Base-by-base conservation (phyloP, 257 asterid species). In the Primulina tabacum region DNA sequence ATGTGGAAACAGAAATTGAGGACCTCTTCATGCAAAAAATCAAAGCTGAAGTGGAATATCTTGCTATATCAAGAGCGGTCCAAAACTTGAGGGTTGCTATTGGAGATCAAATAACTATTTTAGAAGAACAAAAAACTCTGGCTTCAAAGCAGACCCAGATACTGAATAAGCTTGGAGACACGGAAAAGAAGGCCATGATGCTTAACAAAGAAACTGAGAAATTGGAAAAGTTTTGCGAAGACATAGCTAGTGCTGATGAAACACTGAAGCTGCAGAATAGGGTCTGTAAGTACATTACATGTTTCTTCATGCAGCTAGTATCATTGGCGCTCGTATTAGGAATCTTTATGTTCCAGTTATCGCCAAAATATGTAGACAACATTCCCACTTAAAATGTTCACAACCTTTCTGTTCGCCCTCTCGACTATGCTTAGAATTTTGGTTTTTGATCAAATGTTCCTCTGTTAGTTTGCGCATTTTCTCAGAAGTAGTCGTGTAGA, bases 41-140 rank as follows among this genome's bases (percentile, higher is more conserved):
- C 32, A 95, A 89, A 87, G 87, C 90, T 8, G 97, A 90, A 76
- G 89, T 93, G 30, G 86, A 86, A 81, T 80, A 67, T 75, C 64
- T 93, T 73, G 79, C 74, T 14, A 69, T 88, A 70, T 79, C 90
- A 69, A 67, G 80, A 71, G 75, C 77, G 11, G 73, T 81, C 62
- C 95, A 85, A 20, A 72, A 75, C 35, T 73, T 84, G 79, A 77
- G 76, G 56, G 80, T 16, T 4, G 7, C 83, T 20, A 76, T 78
- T 28, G 79, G 43, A n/a, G 83, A 83, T 82, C 90, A 88, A 68
- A 79, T 75, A 26, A 73, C 81, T 29, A 69, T 82, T 38, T 65
- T 86, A 75, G 85, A 85, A 84, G 85, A 81, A 20, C 87, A 78
- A 53, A 83, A 79, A 77, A 77, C 76, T 60, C 50, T 78, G 65